A percentile compares a stretch with the other conserved stretches of the same genome.
phyloP scores from a whole-genome alignment of 768 basidiomycete species.

The Mrakia gelida region DNA sequence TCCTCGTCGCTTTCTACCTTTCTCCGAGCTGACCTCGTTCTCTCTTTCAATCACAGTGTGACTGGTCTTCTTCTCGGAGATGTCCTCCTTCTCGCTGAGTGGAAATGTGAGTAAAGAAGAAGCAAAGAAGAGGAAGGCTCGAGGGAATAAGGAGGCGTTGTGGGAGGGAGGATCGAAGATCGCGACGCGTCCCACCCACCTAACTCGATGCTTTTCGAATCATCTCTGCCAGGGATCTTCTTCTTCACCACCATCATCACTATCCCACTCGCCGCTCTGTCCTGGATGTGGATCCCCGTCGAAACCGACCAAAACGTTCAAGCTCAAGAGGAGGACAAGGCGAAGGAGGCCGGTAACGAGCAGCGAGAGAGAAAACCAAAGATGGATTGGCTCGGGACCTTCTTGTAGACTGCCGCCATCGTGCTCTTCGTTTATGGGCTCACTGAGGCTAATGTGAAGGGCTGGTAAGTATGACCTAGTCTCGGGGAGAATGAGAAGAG shows the following conservation, averaged over 20 bases:
- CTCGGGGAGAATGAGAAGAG: too few relatives aligned
- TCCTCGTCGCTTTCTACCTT: too few relatives aligned
- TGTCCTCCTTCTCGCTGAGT: constrained; percentile 32
- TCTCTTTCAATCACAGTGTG: too few relatives aligned
- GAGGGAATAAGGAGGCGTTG: too few relatives aligned
- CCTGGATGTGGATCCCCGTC: constrained; percentile 30
- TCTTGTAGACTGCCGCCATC: not conserved
- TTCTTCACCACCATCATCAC: constrained; percentile 29
- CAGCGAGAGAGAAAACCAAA: constrained; percentile 2
- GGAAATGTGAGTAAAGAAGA: not conserved
- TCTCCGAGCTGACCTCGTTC: too few relatives aligned
- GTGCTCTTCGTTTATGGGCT: too few relatives aligned
- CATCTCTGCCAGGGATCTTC: constrained; percentile 31
- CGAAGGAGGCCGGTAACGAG: constrained; percentile 24
- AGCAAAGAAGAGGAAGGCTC: too few relatives aligned
- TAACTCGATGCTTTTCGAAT: too few relatives aligned
- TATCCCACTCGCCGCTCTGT: constrained; percentile 21
- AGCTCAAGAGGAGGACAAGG: constrained; percentile 36
- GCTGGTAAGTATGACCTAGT: too few relatives aligned
- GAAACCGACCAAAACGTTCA: constrained; percentile 46
- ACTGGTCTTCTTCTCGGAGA: constrained; percentile 38
- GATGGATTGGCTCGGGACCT: constrained; percentile 12
- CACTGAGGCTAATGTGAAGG: not conserved
- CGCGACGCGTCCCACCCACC: too few relatives aligned
- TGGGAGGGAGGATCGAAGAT: too few relatives aligned